Evolutionary conservation across 208 protist species (phyloP), one percentile per base, ranked within the genome.

Genomic region (Herpetomonas samuelpessoai): DNA sequence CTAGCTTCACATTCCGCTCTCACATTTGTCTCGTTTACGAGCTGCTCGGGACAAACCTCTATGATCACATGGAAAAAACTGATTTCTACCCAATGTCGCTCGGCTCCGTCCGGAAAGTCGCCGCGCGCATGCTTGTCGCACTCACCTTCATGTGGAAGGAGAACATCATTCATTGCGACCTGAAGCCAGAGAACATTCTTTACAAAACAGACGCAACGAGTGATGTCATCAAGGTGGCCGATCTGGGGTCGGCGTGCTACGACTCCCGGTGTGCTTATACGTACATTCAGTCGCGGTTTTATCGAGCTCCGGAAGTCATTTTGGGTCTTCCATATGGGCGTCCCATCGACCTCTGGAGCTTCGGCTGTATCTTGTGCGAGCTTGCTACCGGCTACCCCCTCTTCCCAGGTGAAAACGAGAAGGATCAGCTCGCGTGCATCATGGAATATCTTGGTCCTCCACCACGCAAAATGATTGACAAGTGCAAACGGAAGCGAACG

Each of bases 171-270:
- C 97, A 99, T 71, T 93, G 91, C 53, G 97, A 98, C 63, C 56
- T 98, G 44, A 99, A 99, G 74, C 97, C 96, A 3, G 97, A 99
- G 74, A 99, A 99, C 70, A 88, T 99, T 41, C 72, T 99, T 6
- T 66, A 97, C 19, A 74, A 76, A 56, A 59, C 76, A 18, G 54
- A 79, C 16, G 83, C 83, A 48, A 84, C 82, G 25, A 75, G 57
- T 27, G 80, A 78, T 21, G 77, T 69, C 19, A 96, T 99, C 68
- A 99, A 98, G 65, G 81, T 99, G 18, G 98, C 97, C 57, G 98
- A 99, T 76, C 93, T 99, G 54, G 98, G 98, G 21, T 97, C 92
- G n/a, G 89, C 88, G 9, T 98, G 97, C 83, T 98, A 94, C 73
- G 93, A 97, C 41, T 68, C 92, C 38, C 68, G 94, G 49, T 78